phyloP scores from a whole-genome alignment of 768 basidiomycete genomes.

The Mycena galopus region DNA sequence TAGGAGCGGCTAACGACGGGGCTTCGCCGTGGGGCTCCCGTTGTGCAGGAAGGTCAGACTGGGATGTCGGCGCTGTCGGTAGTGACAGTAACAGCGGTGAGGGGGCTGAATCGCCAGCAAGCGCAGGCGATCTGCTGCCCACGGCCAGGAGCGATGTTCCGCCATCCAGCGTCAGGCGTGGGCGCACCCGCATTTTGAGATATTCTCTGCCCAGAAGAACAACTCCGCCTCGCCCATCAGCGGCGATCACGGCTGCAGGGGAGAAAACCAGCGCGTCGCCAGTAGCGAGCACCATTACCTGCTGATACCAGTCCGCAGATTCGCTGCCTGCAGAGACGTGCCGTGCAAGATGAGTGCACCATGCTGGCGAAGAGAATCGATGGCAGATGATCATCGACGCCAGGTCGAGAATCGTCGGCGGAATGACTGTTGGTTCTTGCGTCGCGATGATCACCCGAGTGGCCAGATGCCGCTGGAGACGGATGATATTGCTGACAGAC shows the following conservation, averaged over 20 bases:
- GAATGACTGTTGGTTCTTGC: neutral
- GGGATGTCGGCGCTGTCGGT: neutral
- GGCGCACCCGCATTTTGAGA: neutral
- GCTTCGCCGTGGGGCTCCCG: neutral
- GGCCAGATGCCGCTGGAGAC: neutral
- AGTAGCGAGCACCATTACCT: neutral
- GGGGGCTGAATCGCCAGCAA: neutral
- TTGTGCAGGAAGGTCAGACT: neutral
- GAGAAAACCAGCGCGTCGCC: neutral
- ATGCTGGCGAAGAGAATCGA: neutral
- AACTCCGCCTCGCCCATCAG: neutral
- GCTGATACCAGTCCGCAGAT: neutral
- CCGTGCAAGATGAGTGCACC: neutral
- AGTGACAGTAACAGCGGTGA: neutral
- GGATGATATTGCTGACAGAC: neutral
- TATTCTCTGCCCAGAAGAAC: neutral
- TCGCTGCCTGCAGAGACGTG: neutral
- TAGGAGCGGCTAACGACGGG: neutral
- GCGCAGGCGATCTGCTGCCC: neutral
- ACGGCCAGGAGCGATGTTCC: neutral
- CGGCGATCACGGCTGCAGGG: neutral
- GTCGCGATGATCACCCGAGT: neutral
- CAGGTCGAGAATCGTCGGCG: neutral
- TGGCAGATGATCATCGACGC: neutral
- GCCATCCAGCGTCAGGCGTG: conserved; percentile 1